Evolutionary conservation across 345 rosid genomes (phyloP).

Genomic region (Moringa oleifera): DNA sequence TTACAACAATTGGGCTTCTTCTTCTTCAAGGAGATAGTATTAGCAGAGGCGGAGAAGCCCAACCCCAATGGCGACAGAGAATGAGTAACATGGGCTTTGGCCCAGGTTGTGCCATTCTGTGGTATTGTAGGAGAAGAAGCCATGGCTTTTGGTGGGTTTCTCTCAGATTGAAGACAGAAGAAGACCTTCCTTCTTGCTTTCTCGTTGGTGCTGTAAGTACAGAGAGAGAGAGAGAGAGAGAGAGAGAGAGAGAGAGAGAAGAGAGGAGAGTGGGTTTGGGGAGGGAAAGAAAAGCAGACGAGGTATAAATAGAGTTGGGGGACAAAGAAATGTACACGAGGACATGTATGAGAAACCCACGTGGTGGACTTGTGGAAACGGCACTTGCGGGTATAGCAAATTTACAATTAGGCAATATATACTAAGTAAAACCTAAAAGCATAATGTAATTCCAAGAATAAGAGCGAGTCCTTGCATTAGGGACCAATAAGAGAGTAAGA

Average conservation of each 20-base stretch:
- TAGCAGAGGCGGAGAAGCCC: constrained; percentile 25
- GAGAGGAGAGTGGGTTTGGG: constrained; percentile 1
- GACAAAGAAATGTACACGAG: constrained; percentile 32
- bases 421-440: too few relatives aligned
- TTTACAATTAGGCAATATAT: too few relatives aligned
- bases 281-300: constrained; percentile 9
- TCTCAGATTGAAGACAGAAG: neutral
- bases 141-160: constrained; percentile 22
- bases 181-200: neutral
- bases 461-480: too few relatives aligned
- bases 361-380: constrained; percentile 32
- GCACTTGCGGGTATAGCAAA: too few relatives aligned
- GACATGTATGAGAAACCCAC: constrained; percentile 30
- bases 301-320: constrained; percentile 32
- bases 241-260: neutral
- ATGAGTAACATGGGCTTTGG: constrained; percentile 26
- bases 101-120: constrained; percentile 28
- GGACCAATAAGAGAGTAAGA: too few relatives aligned
- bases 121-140: constrained; percentile 29
- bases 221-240: neutral
- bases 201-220: neutral
- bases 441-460: too few relatives aligned
- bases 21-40: constrained; percentile 14
- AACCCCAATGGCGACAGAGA: constrained; percentile 27
- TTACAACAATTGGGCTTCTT: constrained; percentile 10